Percentiles rank a stretch among this genome's conserved stretches.
Evolutionary conservation across 495 filamentous ascomycete species (phyloP).

Genomic region (Aspergillus haitiensis): DNA sequence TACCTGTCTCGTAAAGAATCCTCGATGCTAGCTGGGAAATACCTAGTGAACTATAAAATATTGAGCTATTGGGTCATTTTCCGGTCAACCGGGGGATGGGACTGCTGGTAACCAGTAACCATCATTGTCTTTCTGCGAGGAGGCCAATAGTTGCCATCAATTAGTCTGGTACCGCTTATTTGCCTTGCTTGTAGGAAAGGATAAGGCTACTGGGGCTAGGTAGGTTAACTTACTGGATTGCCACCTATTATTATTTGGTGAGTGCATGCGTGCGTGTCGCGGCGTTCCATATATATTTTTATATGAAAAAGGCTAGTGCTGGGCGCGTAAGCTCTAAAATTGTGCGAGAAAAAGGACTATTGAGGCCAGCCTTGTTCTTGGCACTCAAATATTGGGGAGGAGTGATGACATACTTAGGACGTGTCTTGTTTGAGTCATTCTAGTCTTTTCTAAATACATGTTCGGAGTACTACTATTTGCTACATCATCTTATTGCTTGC

Average conservation of each 20-base stretch:
- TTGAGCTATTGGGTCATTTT: too few species aligned
- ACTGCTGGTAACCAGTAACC: background rate
- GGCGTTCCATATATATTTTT: conserved; percentile 16
- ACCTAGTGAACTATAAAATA: too few species aligned
- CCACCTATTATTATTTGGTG: conserved; percentile 17
- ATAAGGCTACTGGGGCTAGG: conserved; percentile 2
- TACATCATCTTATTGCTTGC: too few species aligned
- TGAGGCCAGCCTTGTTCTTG: conserved; percentile 9
- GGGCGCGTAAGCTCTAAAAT: conserved; percentile 18
- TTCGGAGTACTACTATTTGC: too few species aligned
- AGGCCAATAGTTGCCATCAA: conserved; percentile 8
- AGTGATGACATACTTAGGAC: background rate
- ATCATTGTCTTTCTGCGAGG: conserved; percentile 4
- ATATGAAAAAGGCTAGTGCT: conserved; percentile 13
- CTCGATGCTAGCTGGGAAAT: too few species aligned
- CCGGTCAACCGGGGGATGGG: too few species aligned
- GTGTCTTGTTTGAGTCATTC: too few species aligned
- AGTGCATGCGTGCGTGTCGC: conserved; percentile 22
- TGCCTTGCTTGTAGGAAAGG: conserved; percentile 4
- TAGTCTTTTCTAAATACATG: too few species aligned
- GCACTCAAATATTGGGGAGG: conserved; percentile 6
- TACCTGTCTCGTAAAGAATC: too few species aligned
- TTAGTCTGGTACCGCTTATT: conserved; percentile 7
- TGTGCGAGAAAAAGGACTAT: conserved; percentile 8
- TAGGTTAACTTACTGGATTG: conserved; percentile 18